Evolutionary conservation across 2,329 filamentous ascomycete genomes (phyloP).

Genomic region (Curvularia eragrostidis): DNA sequence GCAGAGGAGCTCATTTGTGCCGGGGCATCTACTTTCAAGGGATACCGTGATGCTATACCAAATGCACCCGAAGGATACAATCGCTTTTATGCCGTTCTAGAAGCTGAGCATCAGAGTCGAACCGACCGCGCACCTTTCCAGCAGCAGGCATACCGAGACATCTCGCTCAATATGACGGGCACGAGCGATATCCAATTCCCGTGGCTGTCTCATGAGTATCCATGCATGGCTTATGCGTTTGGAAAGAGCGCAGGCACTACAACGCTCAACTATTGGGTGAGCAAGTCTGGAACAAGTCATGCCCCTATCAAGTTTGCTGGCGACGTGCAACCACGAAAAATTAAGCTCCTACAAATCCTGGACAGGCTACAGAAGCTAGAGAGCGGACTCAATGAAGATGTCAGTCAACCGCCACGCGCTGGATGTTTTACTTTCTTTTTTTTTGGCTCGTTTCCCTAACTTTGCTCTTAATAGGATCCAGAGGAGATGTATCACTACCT

Average conservation of each 20-base stretch:
- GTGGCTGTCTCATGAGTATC: conserved; percentile 77
- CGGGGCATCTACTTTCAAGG: conserved; percentile 51
- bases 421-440: conserved; percentile 9
- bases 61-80: conserved; percentile 48
- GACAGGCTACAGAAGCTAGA: conserved; percentile 54
- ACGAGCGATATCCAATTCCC: conserved; percentile 54
- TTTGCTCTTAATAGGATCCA: conserved; percentile 46
- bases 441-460: conserved; percentile 38
- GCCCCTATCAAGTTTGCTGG: conserved; percentile 66
- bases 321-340: conserved; percentile 65
- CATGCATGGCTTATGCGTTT: conserved; percentile 72
- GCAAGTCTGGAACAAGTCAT: conserved; percentile 63
- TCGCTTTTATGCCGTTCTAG: conserved; percentile 52
- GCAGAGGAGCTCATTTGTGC: conserved; percentile 50
- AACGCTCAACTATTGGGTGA: conserved; percentile 73
- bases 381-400: conserved; percentile 52
- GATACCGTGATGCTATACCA: conserved; percentile 47
- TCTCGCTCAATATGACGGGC: conserved; percentile 49
- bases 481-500: conserved; percentile 61
- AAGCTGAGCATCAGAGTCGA: conserved; percentile 46
- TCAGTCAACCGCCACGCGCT: conserved; percentile 38
- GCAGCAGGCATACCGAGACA: conserved; percentile 46
- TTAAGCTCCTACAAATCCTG: conserved; percentile 60
- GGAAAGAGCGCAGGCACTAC: conserved; percentile 72
- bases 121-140: conserved; percentile 49